These are phyloP conservation scores for Protomyces inouyei DNA, from an alignment of 1,139 yeast genomes.

Conservation along the genomic window DNA sequence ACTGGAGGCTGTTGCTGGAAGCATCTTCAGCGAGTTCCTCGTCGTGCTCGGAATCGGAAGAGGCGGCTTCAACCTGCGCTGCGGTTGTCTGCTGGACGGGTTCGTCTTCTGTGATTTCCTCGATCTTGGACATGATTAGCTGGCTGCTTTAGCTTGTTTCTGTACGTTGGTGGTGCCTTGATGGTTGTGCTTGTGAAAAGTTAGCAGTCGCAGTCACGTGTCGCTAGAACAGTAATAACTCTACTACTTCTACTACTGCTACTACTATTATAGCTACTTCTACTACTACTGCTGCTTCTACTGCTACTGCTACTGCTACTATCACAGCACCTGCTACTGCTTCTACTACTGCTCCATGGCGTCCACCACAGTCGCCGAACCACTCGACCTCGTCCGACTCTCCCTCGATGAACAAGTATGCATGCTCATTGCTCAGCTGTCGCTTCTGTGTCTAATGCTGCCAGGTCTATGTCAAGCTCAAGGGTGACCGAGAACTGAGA, in stretches of 20 bases:
- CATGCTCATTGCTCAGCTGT: not conserved
- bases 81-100: slow-evolving; percentile 3
- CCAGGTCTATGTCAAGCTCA: slow-evolving; percentile 73
- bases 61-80: slow-evolving; percentile 11
- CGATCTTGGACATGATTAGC: slow-evolving; percentile 19
- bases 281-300: not conserved
- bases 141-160: not conserved
- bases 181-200: no score
- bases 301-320: not conserved
- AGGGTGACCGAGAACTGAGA: slow-evolving; percentile 92
- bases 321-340: not conserved
- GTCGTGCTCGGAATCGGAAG: slow-evolving; percentile 16
- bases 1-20: slow-evolving; percentile 33
- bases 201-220: no score
- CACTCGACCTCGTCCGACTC: slow-evolving; percentile 80
- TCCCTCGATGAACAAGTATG: slow-evolving; percentile 64
- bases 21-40: slow-evolving; percentile 15
- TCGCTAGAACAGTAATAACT: no score
- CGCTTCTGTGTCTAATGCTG: not conserved
- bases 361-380: slow-evolving; percentile 44
- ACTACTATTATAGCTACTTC: not conserved
- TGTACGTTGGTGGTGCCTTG: no score
- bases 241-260: no score
- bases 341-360: not conserved
- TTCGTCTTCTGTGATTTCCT: slow-evolving; percentile 22